Evolutionary conservation across 2,329 filamentous ascomycete species (phyloP).

Genomic region (Dichotomopilus funicola): DNA sequence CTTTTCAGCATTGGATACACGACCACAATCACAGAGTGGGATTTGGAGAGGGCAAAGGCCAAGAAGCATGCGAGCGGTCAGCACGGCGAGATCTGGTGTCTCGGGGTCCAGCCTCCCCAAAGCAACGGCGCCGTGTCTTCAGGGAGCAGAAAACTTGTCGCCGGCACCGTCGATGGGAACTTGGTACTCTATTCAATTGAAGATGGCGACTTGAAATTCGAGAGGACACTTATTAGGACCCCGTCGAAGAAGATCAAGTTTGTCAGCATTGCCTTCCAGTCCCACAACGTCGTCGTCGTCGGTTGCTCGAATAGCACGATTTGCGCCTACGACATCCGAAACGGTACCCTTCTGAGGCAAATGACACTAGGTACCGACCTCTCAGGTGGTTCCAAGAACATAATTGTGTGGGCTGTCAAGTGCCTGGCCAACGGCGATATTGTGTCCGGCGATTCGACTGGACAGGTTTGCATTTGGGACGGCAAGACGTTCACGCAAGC

Average conservation of each 20-base stretch:
- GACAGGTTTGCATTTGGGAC: conserved; percentile 90
- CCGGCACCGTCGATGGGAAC: conserved; percentile 84
- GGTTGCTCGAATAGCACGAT: conserved; percentile 98
- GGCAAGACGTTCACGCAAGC: conserved; percentile 83
- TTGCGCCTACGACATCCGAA: conserved; percentile 79
- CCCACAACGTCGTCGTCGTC: conserved; percentile 72
- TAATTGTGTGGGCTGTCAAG: conserved; percentile 90
- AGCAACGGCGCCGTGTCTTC: conserved; percentile 21
- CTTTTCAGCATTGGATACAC: conserved; percentile 97
- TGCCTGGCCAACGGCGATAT: conserved; percentile 82
- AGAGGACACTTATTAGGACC: conserved; percentile 67
- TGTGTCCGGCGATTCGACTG: conserved; percentile 89
- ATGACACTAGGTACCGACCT: conserved; percentile 82
- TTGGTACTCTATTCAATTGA: conserved; percentile 81
- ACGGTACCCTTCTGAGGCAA: conserved; percentile 65
- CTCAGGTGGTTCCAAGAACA: conserved; percentile 69
- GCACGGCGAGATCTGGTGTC: conserved; percentile 94
- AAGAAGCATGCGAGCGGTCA: conserved; percentile 82
- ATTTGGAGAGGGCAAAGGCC: conserved; percentile 71
- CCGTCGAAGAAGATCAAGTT: conserved; percentile 81
- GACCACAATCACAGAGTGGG: conserved; percentile 89
- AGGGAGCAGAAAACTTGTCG: conserved; percentile 58
- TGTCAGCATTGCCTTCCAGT: conserved; percentile 86
- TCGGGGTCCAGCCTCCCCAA: conserved; percentile 72
- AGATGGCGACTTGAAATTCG: conserved; percentile 74